Conservation (phyloP, 1,139 yeast species). For the Geotrichum carabidarum region DNA sequence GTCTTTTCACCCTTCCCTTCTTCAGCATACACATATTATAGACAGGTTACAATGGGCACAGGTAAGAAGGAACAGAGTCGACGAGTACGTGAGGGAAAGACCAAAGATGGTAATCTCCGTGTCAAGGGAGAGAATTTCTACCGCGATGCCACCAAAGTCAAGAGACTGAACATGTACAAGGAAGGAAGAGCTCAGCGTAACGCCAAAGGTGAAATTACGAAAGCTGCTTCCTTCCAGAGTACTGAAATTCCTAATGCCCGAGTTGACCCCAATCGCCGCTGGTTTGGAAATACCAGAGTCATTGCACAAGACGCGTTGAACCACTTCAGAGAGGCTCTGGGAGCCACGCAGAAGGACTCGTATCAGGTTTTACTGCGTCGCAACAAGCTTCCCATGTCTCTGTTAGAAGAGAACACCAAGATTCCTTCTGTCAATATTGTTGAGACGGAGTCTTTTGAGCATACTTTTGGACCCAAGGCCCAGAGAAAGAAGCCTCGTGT, state of each 20-base stretch:
- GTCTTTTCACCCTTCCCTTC: background rate
- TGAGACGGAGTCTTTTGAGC: conserved; percentile 79
- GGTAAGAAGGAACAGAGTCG: conserved; percentile 87
- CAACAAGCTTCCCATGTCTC: conserved; percentile 93
- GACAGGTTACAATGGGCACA: conserved; percentile 62
- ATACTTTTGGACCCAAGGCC: conserved; percentile 90
- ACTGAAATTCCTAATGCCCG: conserved; percentile 87
- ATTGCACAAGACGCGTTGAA: conserved; percentile 93
- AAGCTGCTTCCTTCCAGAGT: conserved; percentile 85
- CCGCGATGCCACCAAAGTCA: conserved; percentile 84
- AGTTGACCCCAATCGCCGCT: conserved; percentile 90
- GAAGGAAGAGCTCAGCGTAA: conserved; percentile 84
- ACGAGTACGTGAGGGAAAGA: conserved; percentile 74
- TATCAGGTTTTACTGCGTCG: conserved; percentile 83
- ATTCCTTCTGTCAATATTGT: conserved; percentile 75
- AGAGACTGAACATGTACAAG: conserved; percentile 86
- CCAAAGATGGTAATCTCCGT: conserved; percentile 83
- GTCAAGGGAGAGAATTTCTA: conserved; percentile 97
- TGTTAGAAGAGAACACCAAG: conserved; percentile 70
- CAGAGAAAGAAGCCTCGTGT: conserved; percentile 88
- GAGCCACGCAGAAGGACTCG: conserved; percentile 78
- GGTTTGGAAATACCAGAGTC: conserved; percentile 97
- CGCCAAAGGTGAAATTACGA: conserved; percentile 77
- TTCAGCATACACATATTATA: background rate
- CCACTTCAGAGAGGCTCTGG: conserved; percentile 92